Evolutionary conservation across 2,329 filamentous ascomycete species (phyloP).

Genomic region (Trichoderma breve): DNA sequence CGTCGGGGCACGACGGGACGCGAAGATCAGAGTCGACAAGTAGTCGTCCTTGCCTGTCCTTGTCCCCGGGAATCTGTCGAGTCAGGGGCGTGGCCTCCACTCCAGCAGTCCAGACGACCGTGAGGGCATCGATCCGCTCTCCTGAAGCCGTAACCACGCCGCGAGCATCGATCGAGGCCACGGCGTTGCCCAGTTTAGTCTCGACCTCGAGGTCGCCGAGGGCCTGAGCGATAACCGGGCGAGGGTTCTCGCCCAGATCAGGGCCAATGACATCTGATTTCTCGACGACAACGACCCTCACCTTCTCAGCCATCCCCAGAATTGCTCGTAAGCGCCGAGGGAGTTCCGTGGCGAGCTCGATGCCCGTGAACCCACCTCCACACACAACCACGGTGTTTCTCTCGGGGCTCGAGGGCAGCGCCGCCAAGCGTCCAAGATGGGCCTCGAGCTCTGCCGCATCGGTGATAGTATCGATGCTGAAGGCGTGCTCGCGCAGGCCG

Average conservation of each 20-base stretch:
- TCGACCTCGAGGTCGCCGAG: slow-evolving; percentile 31
- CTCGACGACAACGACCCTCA: slow-evolving; percentile 31
- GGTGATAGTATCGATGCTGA: slow-evolving; percentile 33
- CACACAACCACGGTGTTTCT: slow-evolving; percentile 36
- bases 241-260: slow-evolving; percentile 33
- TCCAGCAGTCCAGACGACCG: slow-evolving; percentile 39
- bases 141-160: slow-evolving; percentile 31
- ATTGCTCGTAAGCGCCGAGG: slow-evolving; percentile 30
- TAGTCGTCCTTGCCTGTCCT: slow-evolving; percentile 31
- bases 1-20: slow-evolving; percentile 22
- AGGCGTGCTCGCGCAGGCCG: slow-evolving; percentile 34
- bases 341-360: slow-evolving; percentile 33
- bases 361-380: slow-evolving; percentile 37
- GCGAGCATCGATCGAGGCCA: slow-evolving; percentile 27
- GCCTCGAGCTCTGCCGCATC: slow-evolving; percentile 28
- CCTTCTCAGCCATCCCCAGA: slow-evolving; percentile 5
- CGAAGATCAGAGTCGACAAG: slow-evolving; percentile 32
- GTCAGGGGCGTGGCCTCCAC: slow-evolving; percentile 33
- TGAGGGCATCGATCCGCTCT: slow-evolving; percentile 33
- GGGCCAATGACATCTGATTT: slow-evolving; percentile 30
- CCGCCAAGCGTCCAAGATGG: slow-evolving; percentile 31
- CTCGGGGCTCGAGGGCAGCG: slow-evolving; percentile 25
- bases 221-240: slow-evolving; percentile 33
- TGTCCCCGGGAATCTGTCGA: slow-evolving; percentile 30
- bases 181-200: slow-evolving; percentile 29